Evolutionary conservation across 2,329 filamentous ascomycete genomes (phyloP), one percentile per base, ranked within the genome.

Genomic region (Periconia macrospinosa): DNA sequence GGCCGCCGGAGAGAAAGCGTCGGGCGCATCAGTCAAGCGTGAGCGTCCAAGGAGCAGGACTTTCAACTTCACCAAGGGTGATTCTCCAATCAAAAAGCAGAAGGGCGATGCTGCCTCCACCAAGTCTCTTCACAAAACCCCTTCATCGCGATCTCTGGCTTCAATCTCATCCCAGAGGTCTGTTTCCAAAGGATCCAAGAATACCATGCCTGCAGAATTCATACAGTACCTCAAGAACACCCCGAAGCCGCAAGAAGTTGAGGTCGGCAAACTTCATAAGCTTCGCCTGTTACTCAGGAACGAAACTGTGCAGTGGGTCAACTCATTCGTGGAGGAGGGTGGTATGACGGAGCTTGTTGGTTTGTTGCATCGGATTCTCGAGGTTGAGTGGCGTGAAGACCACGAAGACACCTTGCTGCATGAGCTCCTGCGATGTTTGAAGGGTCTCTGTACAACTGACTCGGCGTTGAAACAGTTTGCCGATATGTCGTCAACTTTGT

Each of bases 341-440:
- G 94, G 94, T 18, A 96, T 97, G 92, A 85, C 89, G 61, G 91
- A 97, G 73, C 90, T 97, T 58, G 89, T 97, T 35, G 86, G 84
- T 40, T 78, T 97, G 50, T 80, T 97, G 45, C 88, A 96, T 73
- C 86, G 93, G n/a, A 96, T 93, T 64, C 92, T 97, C 83, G 89
- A 89, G 48, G 87, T 99, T 33, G 94, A 97, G 73, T 99, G 94
- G 93, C 91, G 92, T 68, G 94, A 97, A 80, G 94, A 97, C 66
- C 93, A 97, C 67, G 94, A 97, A 75, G 94, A 97, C 69, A 88
- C 88, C 10, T 81, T 99, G 37, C 83, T 99, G 7, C 93, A 97
- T 68, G 94, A 99, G 75, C 88, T 91, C 30, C 81, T 99, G 47
- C 83, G 97, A 42, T 97, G 94, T 68, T 82, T 99, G 59, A 99